Base-by-base conservation (phyloP, 257 asterid genomes). In the Coffea eugenioides region DNA sequence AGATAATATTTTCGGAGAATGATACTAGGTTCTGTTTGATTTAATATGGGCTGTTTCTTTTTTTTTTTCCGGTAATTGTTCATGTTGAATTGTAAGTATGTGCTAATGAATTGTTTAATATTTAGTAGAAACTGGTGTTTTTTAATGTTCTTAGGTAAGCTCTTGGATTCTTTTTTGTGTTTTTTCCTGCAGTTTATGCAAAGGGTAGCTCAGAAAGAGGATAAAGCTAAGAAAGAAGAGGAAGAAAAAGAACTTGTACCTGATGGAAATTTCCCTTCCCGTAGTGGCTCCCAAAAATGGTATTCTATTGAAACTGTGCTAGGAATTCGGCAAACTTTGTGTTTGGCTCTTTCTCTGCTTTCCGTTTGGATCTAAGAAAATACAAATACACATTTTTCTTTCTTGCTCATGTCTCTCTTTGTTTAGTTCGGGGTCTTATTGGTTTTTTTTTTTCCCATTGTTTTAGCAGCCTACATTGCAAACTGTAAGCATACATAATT, bases 141-240 rank as follows among this genome's bases (percentile, higher is more conserved):
- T 36, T 14, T 70, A 65, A 65, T 79, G 12, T 18, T 54, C 49
- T 16, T 52, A 46, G 73, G 74, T 45, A 39, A 36, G 74, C 61
- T 72, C 70, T 51, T 43, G 27, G 34, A 13, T 57, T 52, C 75
- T 76, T 39, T 23, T 76, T 69, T 74, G 43, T 66, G 45, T 74
- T 21, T 8, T 54, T 57, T 51, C 27, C n/a, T 85, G 77, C 88
- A 94, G 98, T 94, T 94, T 84, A 94, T 94, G 98, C 98, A 94
- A 90, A 91, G 97, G 88, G 97, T 89, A 5, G 59, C 89, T 57
- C 91, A 71, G 88, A 94, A 83, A 82, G 96, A 90, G 79, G 97
- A 86, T 78, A 87, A 90, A 79, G 45, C 90, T 69, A 86, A 77
- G 83, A 83, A 79, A 77, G 86, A 79, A 76, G 87, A 80, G 74